Evolutionary conservation across 495 filamentous ascomycete species (phyloP), one percentile per base, ranked within the genome.

Genomic region (Penicillium canariense): DNA sequence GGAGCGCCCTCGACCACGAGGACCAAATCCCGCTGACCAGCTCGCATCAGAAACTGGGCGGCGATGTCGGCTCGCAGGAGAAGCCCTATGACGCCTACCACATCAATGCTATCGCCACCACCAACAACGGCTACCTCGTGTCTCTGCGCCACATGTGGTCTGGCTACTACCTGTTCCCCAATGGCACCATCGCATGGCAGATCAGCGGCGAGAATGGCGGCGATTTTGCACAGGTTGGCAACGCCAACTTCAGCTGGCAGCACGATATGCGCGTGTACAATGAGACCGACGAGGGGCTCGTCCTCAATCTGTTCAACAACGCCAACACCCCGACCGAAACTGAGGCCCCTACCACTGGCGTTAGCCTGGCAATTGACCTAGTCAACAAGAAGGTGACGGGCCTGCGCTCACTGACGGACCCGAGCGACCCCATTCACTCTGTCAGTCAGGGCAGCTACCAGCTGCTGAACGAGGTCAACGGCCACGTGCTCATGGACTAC

Each of bases 371-470:
- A 6, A 65, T 81, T 22, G 63, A 74, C 30, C 54, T 77, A 18
- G 59, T 73, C 47, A 68, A 70, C 25, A 70, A 65, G 52, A 77
- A 67, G 5, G 77, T 74, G 7, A 62, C 48, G 7, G 62, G 72
- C 15, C 61, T 74, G 3, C 67, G 70, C 28, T 58, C 53, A 1
- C 63, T 77, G 34, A 60, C 43, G 25, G 66, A 76, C 46, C 55
- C 61, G 1, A 54, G 59, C 20, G 65, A 79, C 36, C 55, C 66
- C 25, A 68, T 81, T 22, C 70, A 68, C 52, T 66, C 68, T 14
- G 68, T 70, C 42, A 78, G 72, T 44, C 76, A 81, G 59, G 81
- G 81, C 18, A 75, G 72, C 44, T 72, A 69, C 30, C 72, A 81
- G 54, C 61, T 73, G 3, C 63, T 82, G 22, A 61, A 55, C 45